Conservation (phyloP, 495 filamentous ascomycete genomes). For the Xylaria castorea region DNA sequence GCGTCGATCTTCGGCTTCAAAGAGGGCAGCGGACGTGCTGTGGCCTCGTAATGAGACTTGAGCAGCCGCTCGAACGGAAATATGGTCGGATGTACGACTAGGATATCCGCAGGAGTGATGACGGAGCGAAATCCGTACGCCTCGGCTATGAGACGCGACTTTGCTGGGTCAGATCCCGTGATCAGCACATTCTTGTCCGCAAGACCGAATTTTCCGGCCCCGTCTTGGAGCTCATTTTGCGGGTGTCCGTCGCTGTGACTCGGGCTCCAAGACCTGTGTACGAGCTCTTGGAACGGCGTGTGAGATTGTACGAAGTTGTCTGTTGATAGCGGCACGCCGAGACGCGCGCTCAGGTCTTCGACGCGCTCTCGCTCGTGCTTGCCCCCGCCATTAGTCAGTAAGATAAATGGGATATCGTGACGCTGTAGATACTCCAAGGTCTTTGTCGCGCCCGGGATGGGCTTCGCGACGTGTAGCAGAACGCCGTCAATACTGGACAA, state of each 20-base stretch:
- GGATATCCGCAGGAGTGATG: constrained; percentile 83
- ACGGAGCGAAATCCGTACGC: constrained; percentile 87
- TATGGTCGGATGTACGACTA: constrained; percentile 71
- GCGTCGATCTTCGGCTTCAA: constrained; percentile 75
- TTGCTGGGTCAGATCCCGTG: constrained; percentile 78
- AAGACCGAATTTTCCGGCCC: constrained; percentile 38
- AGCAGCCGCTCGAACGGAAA: constrained; percentile 80
- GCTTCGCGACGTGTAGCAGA: constrained; percentile 80
- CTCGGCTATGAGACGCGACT: constrained; percentile 77
- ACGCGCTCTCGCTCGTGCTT: constrained; percentile 76
- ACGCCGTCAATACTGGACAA: constrained; percentile 87
- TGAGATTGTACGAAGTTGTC: constrained; percentile 83
- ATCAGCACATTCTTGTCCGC: constrained; percentile 80
- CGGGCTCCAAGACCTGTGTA: constrained; percentile 35
- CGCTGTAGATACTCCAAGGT: constrained; percentile 74
- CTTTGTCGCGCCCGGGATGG: constrained; percentile 80
- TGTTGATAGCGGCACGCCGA: constrained; percentile 62
- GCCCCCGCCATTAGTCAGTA: constrained; percentile 90
- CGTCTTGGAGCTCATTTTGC: not conserved
- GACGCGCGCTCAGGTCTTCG: constrained; percentile 67
- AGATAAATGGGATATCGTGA: constrained; percentile 78
- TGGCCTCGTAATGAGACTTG: constrained; percentile 63
- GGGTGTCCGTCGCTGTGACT: not conserved
- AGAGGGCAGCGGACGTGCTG: constrained; percentile 66
- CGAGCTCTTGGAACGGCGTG: constrained; percentile 73